Evolutionary conservation across 306 rosid genomes (phyloP), one percentile per base, ranked within the genome.

Genomic region (Pterocarpus macrocarpus): DNA sequence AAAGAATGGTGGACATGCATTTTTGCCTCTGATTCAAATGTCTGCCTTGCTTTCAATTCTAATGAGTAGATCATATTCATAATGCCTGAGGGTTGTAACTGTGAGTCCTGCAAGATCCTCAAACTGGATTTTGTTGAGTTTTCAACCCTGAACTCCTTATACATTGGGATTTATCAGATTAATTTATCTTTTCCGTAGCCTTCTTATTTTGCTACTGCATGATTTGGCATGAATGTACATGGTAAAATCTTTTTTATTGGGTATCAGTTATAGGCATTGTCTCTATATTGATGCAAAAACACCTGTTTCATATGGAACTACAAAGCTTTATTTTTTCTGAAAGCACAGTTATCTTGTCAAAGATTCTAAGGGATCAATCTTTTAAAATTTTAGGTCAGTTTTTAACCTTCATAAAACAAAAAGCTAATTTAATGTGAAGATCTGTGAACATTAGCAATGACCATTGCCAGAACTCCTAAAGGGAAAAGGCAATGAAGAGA

Each of bases 11-110:
- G 66, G 58, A 30, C 68, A 30, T 59, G 15, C 36, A 44, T 64
- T 64, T 82, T 34, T 32, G 59, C 2, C 22, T 56, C 43, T 64
- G 41, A 41, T 66, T 66, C 38, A 67, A 68, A 50, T 67, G 55
- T 73, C 14, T 64, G 30, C 59, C 50, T 57, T 66, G 50, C 49
- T 56, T 65, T 44, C 56, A 57, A 68, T 10, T 82, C 41, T 75
- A 47, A 44, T 61, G 71, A 57, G 22, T 22, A 13, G 17, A 49
- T 17, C 69, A 44, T 56, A 58, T 55, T 65, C 49, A 43, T 39
- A 65, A 56, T 64, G 17, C 5, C 61, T 5, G 8, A 62, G 78
- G 66, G 66, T 62, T 80, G 36, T 38, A 52, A 49, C 32, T 70
- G 5, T 49, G 43, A 50, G 73, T 53, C 47, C 5, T 58, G 52